Base-by-base conservation (phyloP, 2,329 filamentous ascomycete species). In the Rhinocladiella mackenziei region DNA sequence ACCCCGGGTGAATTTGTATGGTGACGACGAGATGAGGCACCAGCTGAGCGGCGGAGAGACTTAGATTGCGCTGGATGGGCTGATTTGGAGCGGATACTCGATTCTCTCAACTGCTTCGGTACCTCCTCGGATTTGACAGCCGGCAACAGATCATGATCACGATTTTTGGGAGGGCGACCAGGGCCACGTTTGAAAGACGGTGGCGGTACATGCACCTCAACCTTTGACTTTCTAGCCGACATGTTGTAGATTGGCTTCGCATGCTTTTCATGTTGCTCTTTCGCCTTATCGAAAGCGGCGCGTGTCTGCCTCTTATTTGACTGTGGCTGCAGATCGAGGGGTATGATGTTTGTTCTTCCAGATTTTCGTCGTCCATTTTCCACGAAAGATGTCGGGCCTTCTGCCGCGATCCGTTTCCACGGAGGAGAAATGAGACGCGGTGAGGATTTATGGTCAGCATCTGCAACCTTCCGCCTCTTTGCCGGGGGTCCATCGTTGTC, bases 301-400 rank as follows among this genome's bases (percentile, higher is more conserved):
- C 71, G 68, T 30, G 71, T 71, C 37, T 68, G 64, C 47, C 70
- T 64, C 51, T 70, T 70, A 29, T 69, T 68, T 23, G 69, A 71
- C 32, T 68, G 67, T 26, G 70, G 65, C 48, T 71, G 69, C 36
- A 69, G 55, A 32, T 73, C 72, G 39, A 70, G 51, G 10, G 75
- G 73, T 14, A 76, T 60, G 14, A 62, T 47, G 56, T 75, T 77
- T 40, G 77, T 75, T 56, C 80, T 70, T 36, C 77, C 75, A 32
- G 80, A 83, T 62, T 77, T 79, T 48, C 80, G 70, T 54, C 73
- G 73, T 28, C 80, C 80, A 61, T 78, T 73, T 48, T 76, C 72
- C 33, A 84, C 77, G 62, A 94, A 89, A 1, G 86, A 84, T 3
- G 91, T 92, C 15, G 92, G 92, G 0, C 92, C 92, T 19, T 94